phyloP scores from a whole-genome alignment of 2,329 filamentous ascomycete genomes.

The Venturia asperata region DNA sequence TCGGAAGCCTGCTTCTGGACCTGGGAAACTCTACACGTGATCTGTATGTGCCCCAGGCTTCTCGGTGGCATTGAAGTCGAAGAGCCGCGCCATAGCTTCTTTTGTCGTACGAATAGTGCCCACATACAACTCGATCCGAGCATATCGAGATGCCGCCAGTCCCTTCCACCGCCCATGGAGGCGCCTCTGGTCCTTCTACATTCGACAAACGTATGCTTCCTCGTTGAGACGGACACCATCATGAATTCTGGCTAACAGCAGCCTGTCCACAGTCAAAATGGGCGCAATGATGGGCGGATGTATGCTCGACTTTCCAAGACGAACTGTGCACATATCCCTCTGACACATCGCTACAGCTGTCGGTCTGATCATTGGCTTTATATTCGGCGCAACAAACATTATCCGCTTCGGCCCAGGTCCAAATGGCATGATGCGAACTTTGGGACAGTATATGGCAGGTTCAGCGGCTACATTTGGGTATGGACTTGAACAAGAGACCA shows the following conservation, averaged over 20 bases:
- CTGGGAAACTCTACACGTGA: background rate
- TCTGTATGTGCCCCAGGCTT: background rate
- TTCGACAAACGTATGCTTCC: conserved; percentile 59
- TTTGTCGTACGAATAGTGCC: background rate
- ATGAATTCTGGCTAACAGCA: conserved; percentile 27
- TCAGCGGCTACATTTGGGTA: conserved; percentile 96
- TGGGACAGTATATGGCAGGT: conserved; percentile 94
- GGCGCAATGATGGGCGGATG: conserved; percentile 97
- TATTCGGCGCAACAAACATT: conserved; percentile 91
- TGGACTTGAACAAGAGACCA: conserved; percentile 25
- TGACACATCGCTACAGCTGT: conserved; percentile 56
- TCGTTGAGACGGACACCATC: conserved; percentile 20
- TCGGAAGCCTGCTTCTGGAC: background rate
- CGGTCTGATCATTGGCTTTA: conserved; percentile 93
- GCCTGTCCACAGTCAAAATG: conserved; percentile 70
- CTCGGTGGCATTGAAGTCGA: background rate
- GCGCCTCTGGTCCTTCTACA: conserved; percentile 54
- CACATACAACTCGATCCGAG: background rate
- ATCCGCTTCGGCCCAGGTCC: conserved; percentile 90
- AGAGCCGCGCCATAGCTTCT: conserved; percentile 1
- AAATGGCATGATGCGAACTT: conserved; percentile 86
- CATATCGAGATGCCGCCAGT: conserved; percentile 16
- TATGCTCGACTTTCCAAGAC: conserved; percentile 47
- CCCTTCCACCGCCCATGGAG: conserved; percentile 31
- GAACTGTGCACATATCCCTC: background rate